Conservation (phyloP, 2,329 filamentous ascomycete species). For the Microdochium nivale region DNA sequence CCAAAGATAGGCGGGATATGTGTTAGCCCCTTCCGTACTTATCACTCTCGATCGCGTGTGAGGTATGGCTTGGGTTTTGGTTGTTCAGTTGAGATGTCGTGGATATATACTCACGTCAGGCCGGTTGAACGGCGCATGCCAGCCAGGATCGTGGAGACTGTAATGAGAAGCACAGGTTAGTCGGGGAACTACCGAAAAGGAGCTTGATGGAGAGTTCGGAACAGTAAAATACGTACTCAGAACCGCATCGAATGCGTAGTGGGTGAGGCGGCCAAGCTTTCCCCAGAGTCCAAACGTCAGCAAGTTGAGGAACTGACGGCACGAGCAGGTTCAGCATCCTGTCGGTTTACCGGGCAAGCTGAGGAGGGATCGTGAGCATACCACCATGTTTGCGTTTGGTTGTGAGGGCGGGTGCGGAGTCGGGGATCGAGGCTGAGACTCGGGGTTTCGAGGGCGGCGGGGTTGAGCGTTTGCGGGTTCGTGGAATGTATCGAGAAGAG, state of each 20-base stretch:
- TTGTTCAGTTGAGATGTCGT: conserved; percentile 2
- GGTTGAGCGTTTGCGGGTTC: no score
- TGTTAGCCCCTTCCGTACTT: conserved; percentile 29
- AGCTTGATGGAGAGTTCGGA: conserved; percentile 2
- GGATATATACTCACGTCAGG: conserved; percentile 69
- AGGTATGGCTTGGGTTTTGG: background rate
- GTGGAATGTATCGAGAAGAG: no score
- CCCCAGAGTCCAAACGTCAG: conserved; percentile 60
- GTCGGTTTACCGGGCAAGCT: background rate
- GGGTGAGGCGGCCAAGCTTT: conserved; percentile 86
- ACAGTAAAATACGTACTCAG: conserved; percentile 53
- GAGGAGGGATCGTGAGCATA: background rate
- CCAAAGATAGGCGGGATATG: conserved; percentile 22
- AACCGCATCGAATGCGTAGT: conserved; percentile 95
- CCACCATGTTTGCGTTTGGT: background rate
- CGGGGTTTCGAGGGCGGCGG: background rate
- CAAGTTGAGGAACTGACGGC: conserved; percentile 50
- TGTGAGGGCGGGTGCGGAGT: background rate
- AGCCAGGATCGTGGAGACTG: conserved; percentile 91
- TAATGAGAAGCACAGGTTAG: conserved; percentile 9
- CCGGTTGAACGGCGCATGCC: conserved; percentile 97
- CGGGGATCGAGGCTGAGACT: background rate
- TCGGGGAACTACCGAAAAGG: conserved; percentile 6
- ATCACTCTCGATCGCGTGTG: background rate
- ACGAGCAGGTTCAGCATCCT: conserved; percentile 31